These are phyloP conservation scores for Aspergillus baeticus DNA, from an alignment of 495 filamentous ascomycete genomes.

Conservation along the genomic window DNA sequence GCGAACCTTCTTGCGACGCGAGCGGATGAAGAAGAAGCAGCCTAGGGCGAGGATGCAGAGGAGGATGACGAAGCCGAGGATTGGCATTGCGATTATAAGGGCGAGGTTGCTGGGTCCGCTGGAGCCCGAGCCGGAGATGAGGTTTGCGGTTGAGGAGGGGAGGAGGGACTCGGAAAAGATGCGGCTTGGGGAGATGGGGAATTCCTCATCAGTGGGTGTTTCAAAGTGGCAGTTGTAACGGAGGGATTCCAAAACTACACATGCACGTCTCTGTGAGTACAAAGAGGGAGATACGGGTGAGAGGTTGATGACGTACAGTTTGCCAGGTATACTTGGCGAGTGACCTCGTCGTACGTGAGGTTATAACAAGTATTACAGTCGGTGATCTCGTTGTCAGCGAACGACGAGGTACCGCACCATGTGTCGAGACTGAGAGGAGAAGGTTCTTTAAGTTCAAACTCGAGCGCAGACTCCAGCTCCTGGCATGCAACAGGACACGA, in stretches of 20 bases:
- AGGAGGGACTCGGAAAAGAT: conserved; percentile 45
- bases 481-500: conserved; percentile 44
- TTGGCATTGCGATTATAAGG: conserved; percentile 47
- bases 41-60: conserved; percentile 11
- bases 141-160: conserved; percentile 34
- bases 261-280: not conserved
- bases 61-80: conserved; percentile 26
- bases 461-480: conserved; percentile 33
- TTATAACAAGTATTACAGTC: conserved; percentile 48
- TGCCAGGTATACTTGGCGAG: conserved; percentile 42
- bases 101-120: conserved; percentile 34
- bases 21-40: conserved; percentile 17
- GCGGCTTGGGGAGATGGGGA: conserved; percentile 40
- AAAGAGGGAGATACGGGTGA: not conserved
- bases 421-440: conserved; percentile 26
- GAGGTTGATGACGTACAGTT: conserved; percentile 42
- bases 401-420: conserved; percentile 34
- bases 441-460: conserved; percentile 30
- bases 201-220: conserved; percentile 30
- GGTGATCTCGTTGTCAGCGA: conserved; percentile 43
- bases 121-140: conserved; percentile 20
- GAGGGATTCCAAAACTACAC: conserved; percentile 48
- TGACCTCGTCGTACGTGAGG: conserved; percentile 16
- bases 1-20: conserved; percentile 12
- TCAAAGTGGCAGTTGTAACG: conserved; percentile 49